Evolutionary conservation across 1,284 basidiomycete genomes (phyloP), one percentile per base, ranked within the genome.

Genomic region (Papiliotrema terrestris): DNA sequence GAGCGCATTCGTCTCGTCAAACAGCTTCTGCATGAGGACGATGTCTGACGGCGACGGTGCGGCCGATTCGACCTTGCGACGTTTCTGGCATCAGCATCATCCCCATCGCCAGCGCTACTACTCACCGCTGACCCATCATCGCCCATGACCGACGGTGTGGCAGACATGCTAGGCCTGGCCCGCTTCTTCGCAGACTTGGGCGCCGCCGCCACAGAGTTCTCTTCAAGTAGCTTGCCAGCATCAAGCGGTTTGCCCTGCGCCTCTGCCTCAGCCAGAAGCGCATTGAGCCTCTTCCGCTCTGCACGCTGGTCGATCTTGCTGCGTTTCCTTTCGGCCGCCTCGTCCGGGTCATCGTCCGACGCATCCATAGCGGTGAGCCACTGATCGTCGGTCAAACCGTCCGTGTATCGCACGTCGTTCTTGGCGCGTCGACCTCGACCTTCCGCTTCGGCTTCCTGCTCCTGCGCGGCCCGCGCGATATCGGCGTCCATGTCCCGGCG

Each of bases 301-400:
- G 66, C 61, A 56, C 65, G 68, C 46, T 65, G 66, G 50, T 64
- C 65, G 20, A 56, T 55, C 25, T 67, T 56, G 19, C 56, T 56
- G 1, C 66, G 63, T 54, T 73, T 74, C 25, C 69, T 59, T 23
- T 72, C 72, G 11, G 68, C 69, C 13, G 74, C 70, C 6, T 90
- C 87, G 53, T 89, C 84, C 19, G 93, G 76, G 71, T 95, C 91
- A 41, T 80, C 79, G 52, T 73, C 75, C 22, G 91, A 89, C 39
- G 89, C 89, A 38, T 91, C 89, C 52, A 96, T 77, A 36, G 91
- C 91, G 81, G 89, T 83, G 37, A 89, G 84, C 88, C 90, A 98
- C 66, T 95, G 88, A 71, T 97, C 93, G 68, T 98, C 94, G 52
- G 86, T 88, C 50, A 98, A 81, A 19, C 93, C 94, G 71, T 98